Conservation (phyloP, 306 rosid genomes). For the Dryas alaskensis region DNA sequence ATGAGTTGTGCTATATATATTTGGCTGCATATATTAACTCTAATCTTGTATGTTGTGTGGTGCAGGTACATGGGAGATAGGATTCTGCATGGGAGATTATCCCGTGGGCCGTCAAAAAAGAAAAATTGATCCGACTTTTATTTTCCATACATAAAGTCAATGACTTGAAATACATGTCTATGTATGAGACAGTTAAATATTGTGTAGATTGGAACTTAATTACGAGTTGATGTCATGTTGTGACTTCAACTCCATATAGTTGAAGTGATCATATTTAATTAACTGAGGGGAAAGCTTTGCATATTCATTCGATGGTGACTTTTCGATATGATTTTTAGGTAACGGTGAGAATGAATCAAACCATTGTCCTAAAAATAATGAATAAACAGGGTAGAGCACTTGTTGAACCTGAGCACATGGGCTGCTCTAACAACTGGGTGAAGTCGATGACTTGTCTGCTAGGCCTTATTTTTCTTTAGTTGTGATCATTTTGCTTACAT, state of each 20-base stretch:
- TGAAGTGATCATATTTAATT: no score
- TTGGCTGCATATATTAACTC: neutral
- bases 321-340: no score
- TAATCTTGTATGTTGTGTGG: neutral
- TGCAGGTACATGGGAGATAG: conserved; percentile 63
- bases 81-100: conserved; percentile 39
- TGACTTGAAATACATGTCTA: neutral
- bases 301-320: neutral
- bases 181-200: neutral
- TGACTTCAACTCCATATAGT: no score
- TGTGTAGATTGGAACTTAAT: neutral
- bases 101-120: neutral
- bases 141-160: neutral
- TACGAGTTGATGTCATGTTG: neutral
- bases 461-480: neutral
- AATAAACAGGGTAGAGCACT: neutral
- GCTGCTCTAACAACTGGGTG: neutral
- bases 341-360: no score
- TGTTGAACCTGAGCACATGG: neutral
- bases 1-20: neutral
- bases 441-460: neutral
- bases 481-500: neutral
- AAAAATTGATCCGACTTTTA: neutral
- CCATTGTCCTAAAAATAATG: no score
- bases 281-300: no score